Base-by-base conservation (phyloP, 2,329 filamentous ascomycete genomes). In the Thelonectria discophora region DNA sequence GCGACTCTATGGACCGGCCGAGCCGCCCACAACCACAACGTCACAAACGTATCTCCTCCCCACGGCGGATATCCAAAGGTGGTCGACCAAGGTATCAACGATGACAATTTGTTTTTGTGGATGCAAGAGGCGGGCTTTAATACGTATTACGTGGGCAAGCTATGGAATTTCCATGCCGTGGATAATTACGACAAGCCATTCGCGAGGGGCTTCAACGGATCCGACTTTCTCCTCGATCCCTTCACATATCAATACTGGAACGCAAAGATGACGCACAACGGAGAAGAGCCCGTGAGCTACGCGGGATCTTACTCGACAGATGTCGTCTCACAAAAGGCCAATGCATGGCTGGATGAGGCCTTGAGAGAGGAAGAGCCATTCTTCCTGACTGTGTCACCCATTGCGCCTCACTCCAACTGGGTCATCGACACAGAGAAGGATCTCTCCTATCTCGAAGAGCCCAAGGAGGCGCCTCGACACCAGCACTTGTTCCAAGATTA, bases 81-180 rank as follows among this genome's bases (percentile, higher is more conserved):
- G 55, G 76, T 90, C 13, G 76, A 76, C 7, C 79, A 88, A 59
- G 88, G 88, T 1, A 81, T 86, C 64, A 90, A 91, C 58, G 82
- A 88, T 2, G 88, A 62, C 9, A 32, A 58, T 65, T 80, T 91
- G 0, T 88, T 88, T 0, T 73, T 91, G 0, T 92, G 89, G 88
- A 77, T 92, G 39, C 88, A 91, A 69, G 73, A 82, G 2, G 84
- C 84, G 1, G 88, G 88, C 2, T 91, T 90, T 72, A 85, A 86
- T 68, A 91, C 89, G 0, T 91, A 89, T 71, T 91, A 91, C 68
- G 85, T 84, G 0, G 89, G 88, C 20, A 92, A 92, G 71, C 78
- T 90, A 11, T 88, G 88, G 77, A 92, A 92, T 67, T 79, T 81
- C 0, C 87, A 90, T 55, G 83, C 79, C 0, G 78, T 84, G 2